Conservation (phyloP, 306 rosid genomes). For the cucumber (Cucumis sativus) region Cucumber_9930_V3 NC_026659.2:646001-646500, state of each 20-base stretch:
- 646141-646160: neutral
- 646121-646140: neutral
- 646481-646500: conserved; percentile 52
- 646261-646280: conserved; percentile 31
- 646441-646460: conserved; percentile 44
- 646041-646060: neutral
- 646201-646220: conserved; percentile 10
- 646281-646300: conserved; percentile 33
- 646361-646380: neutral
- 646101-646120: neutral
- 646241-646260: conserved; percentile 48
- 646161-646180: neutral
- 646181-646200: neutral
- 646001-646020: neutral
- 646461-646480: conserved; percentile 32
- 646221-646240: conserved; percentile 33
- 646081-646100: neutral
- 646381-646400: neutral
- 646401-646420: conserved; percentile 26
- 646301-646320: conserved; percentile 33
- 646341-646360: neutral
- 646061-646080: neutral
- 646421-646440: conserved; percentile 38
- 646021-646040: neutral
- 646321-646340: neutral